Percentiles rank a stretch among this genome's conserved stretches.
These are phyloP conservation scores for Fusarium tanahbumbuense DNA, from an alignment of 2,329 filamentous ascomycete species.

Conservation along the genomic window DNA sequence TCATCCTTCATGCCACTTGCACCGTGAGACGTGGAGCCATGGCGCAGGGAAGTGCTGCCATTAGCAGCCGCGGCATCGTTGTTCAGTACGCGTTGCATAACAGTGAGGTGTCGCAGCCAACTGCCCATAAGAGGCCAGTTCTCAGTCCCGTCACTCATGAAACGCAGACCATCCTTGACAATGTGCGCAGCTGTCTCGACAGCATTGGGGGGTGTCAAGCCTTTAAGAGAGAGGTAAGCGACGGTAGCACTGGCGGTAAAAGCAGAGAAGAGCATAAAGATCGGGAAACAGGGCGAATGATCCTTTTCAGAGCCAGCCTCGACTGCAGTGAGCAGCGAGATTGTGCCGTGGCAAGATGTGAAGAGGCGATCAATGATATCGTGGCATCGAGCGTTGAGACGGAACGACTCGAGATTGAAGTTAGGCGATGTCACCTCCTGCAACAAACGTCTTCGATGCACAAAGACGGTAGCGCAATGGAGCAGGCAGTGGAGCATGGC, in stretches of 20 bases:
- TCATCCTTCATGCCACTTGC: conserved; percentile 63
- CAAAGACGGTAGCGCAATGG: conserved; percentile 70
- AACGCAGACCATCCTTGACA: conserved; percentile 68
- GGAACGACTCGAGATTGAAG: conserved; percentile 67
- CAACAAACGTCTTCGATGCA: conserved; percentile 68
- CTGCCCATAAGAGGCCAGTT: conserved; percentile 70
- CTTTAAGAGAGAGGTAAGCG: conserved; percentile 71
- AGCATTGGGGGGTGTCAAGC: conserved; percentile 66
- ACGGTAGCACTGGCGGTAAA: conserved; percentile 71
- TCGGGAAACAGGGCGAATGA: conserved; percentile 68
- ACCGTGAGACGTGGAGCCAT: conserved; percentile 49
- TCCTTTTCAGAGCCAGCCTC: conserved; percentile 69
- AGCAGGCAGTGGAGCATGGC: conserved; percentile 72
- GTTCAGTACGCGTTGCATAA: conserved; percentile 70
- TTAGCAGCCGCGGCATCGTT: conserved; percentile 59
- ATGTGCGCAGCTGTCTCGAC: conserved; percentile 68
- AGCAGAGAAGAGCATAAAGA: conserved; percentile 72
- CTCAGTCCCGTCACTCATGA: conserved; percentile 69
- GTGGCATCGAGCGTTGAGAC: conserved; percentile 61
- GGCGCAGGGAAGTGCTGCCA: conserved; percentile 47
- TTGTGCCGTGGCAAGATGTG: conserved; percentile 68
- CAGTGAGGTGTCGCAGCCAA: conserved; percentile 69
- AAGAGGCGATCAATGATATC: conserved; percentile 68
- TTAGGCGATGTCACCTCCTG: conserved; percentile 66
- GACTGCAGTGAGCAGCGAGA: conserved; percentile 65